Evolutionary conservation across 139 green algal species (phyloP), one percentile per base, ranked within the genome.

Genomic region (Picochlorum sp.): DNA sequence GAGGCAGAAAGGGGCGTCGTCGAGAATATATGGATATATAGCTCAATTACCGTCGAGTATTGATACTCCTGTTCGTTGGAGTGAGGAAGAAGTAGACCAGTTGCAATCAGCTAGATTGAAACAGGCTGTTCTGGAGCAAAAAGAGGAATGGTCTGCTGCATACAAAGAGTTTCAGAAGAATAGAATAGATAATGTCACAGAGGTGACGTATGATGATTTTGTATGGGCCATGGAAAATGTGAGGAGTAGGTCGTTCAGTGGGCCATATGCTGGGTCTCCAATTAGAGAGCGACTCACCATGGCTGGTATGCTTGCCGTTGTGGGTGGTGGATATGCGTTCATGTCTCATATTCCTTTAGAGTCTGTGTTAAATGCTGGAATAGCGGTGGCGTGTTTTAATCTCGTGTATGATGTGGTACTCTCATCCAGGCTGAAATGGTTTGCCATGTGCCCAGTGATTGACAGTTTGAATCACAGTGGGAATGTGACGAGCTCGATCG

Each of bases 171-270:
- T 82, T 14, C 20, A 16, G 16, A 47, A 47, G 56, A 70, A 54
- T 4, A 15, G n/a, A 11, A n/a, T 50, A 20, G 13, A 60, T 57
- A 30, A 59, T 38, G 37, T 14, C 4, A 51, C 59, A 2, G 55
- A 59, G 18, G 41, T 62, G 2, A 32, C 13, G 5, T 61, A 64
- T 34, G 57, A 64, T 7, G 70, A 86, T 0, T 84, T 94, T 23
- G 45, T 82, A 21, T 91, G 83, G 76, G 83, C 83, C 2, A 61
- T 92, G 65, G 75, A 82, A 6, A 79, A 74, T 15, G 89, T 96
- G n/a, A 71, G 84, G 10, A 89, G 77, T 67, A 69, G 89, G 11
- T 83, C 83, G 2, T 95, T 95, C 63, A 86, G 72, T 45, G 88
- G 88, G 0, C 89, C 89, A 2, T 94, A 91, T 67, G 77, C 88